These are phyloP conservation scores for Cryptosporidium sp. DNA, from an alignment of 169 alveolate genomes.

Conservation along the genomic window DNA sequence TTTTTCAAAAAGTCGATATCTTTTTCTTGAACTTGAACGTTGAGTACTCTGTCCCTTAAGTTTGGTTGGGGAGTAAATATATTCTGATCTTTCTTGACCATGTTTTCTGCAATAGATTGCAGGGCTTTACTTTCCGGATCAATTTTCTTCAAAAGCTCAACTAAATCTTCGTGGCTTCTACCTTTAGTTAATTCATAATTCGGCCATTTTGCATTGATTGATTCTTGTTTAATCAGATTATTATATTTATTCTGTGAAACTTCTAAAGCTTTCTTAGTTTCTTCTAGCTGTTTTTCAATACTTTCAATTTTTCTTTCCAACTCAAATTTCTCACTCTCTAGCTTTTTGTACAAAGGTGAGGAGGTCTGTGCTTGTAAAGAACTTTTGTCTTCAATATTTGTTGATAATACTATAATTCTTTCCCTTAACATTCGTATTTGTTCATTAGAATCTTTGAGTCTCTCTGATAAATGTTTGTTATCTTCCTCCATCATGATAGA, in stretches of 20 bases:
- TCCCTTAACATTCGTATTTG: conserved; percentile 61
- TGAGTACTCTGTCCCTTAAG: conserved; percentile 29
- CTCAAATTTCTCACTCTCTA: conserved; percentile 37
- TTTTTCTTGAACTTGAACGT: conserved; percentile 20
- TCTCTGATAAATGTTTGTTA: conserved; percentile 58
- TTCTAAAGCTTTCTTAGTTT: conserved; percentile 25
- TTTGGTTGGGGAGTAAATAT: conserved; percentile 23
- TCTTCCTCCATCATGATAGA: conserved; percentile 44
- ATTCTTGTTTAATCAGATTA: conserved; percentile 18
- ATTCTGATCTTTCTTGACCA: conserved; percentile 50
- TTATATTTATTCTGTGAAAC: conserved; percentile 25
- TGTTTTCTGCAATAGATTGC: conserved; percentile 66
- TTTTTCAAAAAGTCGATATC: conserved; percentile 24
- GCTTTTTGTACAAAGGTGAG: conserved; percentile 56
- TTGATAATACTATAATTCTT: conserved; percentile 42
- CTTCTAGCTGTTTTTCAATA: conserved; percentile 24
- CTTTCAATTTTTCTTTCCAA: conserved; percentile 35
- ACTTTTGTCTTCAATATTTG: conserved; percentile 62
- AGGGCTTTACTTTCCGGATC: conserved; percentile 72
- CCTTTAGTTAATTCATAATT: conserved; percentile 26
- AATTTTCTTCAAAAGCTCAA: conserved; percentile 45
- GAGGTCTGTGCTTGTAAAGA: conserved; percentile 41
- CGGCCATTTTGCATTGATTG: conserved; percentile 47
- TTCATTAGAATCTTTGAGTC: conserved; percentile 64
- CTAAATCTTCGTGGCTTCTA: conserved; percentile 59